Base-by-base conservation (phyloP, 2,329 filamentous ascomycete genomes). In the Ophiostoma australiae region DNA sequence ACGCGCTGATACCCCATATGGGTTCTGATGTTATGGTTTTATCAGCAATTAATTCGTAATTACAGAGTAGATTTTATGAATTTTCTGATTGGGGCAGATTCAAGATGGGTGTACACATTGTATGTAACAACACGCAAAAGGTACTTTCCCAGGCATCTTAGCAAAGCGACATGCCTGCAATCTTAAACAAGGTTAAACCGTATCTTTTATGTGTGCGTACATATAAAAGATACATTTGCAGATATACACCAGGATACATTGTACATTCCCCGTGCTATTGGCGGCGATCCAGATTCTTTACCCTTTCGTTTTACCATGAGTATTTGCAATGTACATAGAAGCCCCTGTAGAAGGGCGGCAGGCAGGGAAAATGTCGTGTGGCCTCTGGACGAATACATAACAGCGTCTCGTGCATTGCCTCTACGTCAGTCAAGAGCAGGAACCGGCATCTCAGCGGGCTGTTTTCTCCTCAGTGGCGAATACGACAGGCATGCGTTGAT, bases 1-100 rank as follows among this genome's bases (percentile, higher is more conserved):
- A 44, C 41, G 35, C 48, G 37, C 52, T 41, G 68, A 33, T 63
- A 69, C 68, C 68, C 68, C 68, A 44, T 69, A 69, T 37, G 61
- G 17, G 61, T 8, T 37, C 27, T 31, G 27, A 31, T 31, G 27
- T 31, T 31, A 65, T 13, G 58, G 13, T 23, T 33, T 33, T 33
- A 39, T 35, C 3, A n/a, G 44, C 17, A 1, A 31, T 17, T 48
- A 48, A 11, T 48, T 48, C 1, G 44, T 48, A 31, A 31, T 31
- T 31, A 31, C 27, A 31, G 27, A 31, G 27, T 31, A 31, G 27
- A 31, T 1, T 31, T 31, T 31, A 31, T 31, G 27, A 31, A 31
- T 31, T 31, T 31, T 31, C 27, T 55, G 52, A 55, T 61, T 61
- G 31, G 61, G 61, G 31, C 8, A 15, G n/a, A 65, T 65, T 65